Evolutionary conservation across 164 flowering plant species (phyloP), one percentile per base, ranked within the genome.

Genomic region (Vitis labrusca): DNA sequence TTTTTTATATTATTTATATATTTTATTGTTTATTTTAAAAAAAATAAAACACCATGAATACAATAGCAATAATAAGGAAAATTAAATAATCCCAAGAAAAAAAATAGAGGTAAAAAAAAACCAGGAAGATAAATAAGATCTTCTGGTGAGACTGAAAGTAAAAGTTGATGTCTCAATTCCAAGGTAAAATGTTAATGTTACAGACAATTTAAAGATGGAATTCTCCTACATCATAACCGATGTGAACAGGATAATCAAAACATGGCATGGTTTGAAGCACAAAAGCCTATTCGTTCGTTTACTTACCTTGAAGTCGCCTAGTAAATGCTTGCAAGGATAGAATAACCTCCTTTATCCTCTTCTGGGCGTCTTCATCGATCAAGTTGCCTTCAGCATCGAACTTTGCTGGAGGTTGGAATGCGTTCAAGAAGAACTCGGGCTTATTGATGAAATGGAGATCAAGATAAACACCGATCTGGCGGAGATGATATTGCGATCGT

Each of bases 391-490:
- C 87, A 32, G 71, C 54, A 61, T 90, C 94, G 52, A 94, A 92
- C 75, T 89, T 90, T 17, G 68, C 52, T 0, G 97, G 97, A 63
- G 92, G 85, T 61, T 80, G 76, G 72, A 78, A 85, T 37, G 85
- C 93, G 23, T 76, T 73, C 55, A 90, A 16, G 73, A 76, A 84
- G 50, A 90, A 77, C 71, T 88, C 97, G 0, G 94, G 97, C 73
- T 88, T 89, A 64, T 92, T 92, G 70, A 92, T 89, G 84, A 94
- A 94, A 75, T 91, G 97, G 60, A 92, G 90, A 67, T 94, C 92
- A 23, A 94, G 81, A 67, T 9, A 89, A 17, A 94, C 90, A 15
- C 98, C 97, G 59, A 86, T 83, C 73, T 94, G 97, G 51, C 97
- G 97, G 54, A 92, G 91, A 81, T 90, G 97, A 72, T 83, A 88